Base-by-base conservation (phyloP, 2,329 filamentous ascomycete species). In the Penicillium sp. region DNA sequence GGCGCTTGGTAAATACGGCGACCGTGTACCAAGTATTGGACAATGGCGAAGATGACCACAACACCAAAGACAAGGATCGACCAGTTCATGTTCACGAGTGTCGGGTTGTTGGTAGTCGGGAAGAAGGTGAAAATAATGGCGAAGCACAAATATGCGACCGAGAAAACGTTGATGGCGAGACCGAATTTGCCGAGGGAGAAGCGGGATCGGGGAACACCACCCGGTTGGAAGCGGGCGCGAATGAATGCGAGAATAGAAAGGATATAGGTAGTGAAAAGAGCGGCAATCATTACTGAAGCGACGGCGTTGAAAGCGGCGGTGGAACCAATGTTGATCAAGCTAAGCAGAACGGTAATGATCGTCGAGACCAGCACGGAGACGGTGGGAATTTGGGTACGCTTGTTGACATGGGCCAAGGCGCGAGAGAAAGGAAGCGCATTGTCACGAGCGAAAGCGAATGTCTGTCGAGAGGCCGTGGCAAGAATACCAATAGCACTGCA, bases 301-400 rank as follows among this genome's bases (percentile, higher is more conserved):
- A 82, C 76, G 51, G 76, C 79, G 59, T 81, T 79, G 65, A 82
- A 80, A 4, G 79, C 80, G 6, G 74, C 72, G 2, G 72, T 67
- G n/a, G 75, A 80, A 36, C 76, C 79, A 50, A 81, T 75, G 65
- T 79, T 80, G 69, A 81, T 81, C 49, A 80, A 67, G 9, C 72
- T 74, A 13, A 74, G 67, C 8, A 79, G 63, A 9, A 68, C 61
- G 29, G 65, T 64, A 45, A 73, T 65, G n/a, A 62, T 56, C 3
- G 67, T 63, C 13, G 66, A 71, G 16, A 68, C 60, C 15, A 66
- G 53, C 26, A 74, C 65, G 4, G 76, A 63, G 52, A 72, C 73
- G 33, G 77, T 61, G 0, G 77, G 77, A 31, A 79, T 71, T 51
- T 74, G 67, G 45, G 65, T 69, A 23, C 56, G 64, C 39, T 61